Conservation (phyloP, 441 rosid genomes). For the Erodium moschatum region DNA sequence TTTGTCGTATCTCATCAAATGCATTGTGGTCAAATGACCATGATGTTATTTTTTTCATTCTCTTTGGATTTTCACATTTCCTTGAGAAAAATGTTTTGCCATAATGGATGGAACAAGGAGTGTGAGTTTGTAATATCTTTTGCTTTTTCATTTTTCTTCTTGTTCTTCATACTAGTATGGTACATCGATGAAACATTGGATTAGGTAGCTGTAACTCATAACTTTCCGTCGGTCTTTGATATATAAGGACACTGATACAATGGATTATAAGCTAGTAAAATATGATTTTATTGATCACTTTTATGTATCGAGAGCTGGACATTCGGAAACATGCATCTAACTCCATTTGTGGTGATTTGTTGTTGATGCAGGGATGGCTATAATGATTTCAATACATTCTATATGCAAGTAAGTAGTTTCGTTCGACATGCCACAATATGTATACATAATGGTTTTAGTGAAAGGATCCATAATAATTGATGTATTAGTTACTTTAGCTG, state of each 20-base stretch:
- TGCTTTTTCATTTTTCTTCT: neutral
- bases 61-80: neutral
- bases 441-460: neutral
- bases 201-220: neutral
- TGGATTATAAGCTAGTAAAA: neutral
- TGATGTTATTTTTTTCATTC: neutral
- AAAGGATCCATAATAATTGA: neutral
- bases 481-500: conserved; percentile 8
- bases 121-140: neutral
- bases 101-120: neutral
- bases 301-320: conserved; percentile 13
- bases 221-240: neutral
- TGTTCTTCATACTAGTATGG: neutral
- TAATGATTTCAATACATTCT: conserved; percentile 97
- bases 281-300: conserved; percentile 7
- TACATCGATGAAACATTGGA: neutral
- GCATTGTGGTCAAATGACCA: neutral
- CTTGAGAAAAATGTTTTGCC: neutral
- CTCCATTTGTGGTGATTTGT: conserved; percentile 12
- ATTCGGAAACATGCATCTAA: conserved; percentile 1
- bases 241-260: neutral
- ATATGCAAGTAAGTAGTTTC: conserved; percentile 78
- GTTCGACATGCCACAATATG: conserved; percentile 8
- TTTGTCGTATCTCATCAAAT: neutral
- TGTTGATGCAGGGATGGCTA: conserved; percentile 86